Conservation (phyloP, 2,329 filamentous ascomycete genomes). For the Triangularia verruculosa region DNA sequence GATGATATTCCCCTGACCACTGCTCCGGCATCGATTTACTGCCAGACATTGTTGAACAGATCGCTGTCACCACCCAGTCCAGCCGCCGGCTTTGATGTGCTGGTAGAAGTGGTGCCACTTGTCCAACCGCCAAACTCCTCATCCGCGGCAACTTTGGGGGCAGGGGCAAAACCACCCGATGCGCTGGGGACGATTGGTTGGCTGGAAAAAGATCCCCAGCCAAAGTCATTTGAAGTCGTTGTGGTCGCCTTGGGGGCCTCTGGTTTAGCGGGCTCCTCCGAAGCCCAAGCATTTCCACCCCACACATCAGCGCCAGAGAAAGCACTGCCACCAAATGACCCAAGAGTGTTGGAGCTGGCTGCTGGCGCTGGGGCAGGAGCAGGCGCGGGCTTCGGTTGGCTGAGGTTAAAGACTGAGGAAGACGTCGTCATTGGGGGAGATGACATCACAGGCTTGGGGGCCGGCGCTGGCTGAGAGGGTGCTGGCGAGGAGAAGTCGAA, state of each 20-base stretch:
- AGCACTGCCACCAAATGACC: conserved; percentile 33
- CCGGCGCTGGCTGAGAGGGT: conserved; percentile 44
- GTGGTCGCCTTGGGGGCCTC: conserved; percentile 37
- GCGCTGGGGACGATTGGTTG: conserved; percentile 60
- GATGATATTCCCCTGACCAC: background rate
- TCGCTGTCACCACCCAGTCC: conserved; percentile 70
- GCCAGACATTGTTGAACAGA: conserved; percentile 94
- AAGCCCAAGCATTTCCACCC: conserved; percentile 80
- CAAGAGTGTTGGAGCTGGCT: conserved; percentile 37
- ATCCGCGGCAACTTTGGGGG: conserved; percentile 75
- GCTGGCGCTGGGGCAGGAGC: conserved; percentile 42
- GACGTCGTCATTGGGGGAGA: conserved; percentile 41
- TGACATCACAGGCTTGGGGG: conserved; percentile 38
- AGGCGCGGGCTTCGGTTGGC: conserved; percentile 44
- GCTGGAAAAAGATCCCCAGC: conserved; percentile 56
- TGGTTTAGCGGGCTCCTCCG: conserved; percentile 43
- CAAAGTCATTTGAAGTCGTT: conserved; percentile 54
- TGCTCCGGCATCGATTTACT: conserved; percentile 47
- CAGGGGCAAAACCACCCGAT: conserved; percentile 61
- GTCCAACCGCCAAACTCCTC: conserved; percentile 97
- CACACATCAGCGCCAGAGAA: conserved; percentile 67
- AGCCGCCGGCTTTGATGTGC: conserved; percentile 51
- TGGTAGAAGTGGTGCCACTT: conserved; percentile 55
- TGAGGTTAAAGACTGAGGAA: conserved; percentile 78
- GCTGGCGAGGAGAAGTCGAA: conserved; percentile 68